These are phyloP conservation scores for Agrocybe praecox DNA, from an alignment of 768 basidiomycete species.

Conservation along the genomic window DNA sequence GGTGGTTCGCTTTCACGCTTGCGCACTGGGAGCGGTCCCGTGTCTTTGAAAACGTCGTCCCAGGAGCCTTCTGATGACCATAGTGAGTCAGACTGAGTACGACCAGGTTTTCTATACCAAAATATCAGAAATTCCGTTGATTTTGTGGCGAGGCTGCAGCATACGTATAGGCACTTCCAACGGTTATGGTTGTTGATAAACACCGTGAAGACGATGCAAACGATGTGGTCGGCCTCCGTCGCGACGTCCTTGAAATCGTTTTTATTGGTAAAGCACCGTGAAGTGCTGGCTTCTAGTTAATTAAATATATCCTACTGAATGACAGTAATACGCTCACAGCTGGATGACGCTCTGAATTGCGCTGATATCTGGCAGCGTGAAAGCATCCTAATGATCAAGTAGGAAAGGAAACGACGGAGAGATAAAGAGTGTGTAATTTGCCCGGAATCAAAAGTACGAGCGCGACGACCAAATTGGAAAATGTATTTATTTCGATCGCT, in stretches of 20 bases:
- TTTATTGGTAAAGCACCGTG: not conserved
- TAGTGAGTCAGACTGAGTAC: not conserved
- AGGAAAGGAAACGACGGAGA: not conserved
- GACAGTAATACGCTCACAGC: not conserved
- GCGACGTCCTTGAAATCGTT: not conserved
- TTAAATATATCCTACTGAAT: not conserved
- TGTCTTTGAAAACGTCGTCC: constrained; percentile 5
- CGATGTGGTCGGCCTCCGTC: not conserved
- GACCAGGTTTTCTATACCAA: not conserved
- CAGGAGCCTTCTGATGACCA: not conserved
- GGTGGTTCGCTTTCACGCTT: constrained; percentile 2
- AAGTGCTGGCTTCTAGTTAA: not conserved
- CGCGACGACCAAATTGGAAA: not conserved
- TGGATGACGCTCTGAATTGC: not conserved
- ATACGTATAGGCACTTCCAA: not conserved
- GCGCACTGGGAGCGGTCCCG: not conserved
- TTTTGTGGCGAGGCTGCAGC: not conserved
- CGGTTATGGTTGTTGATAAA: not conserved
- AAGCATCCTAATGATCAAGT: not conserved
- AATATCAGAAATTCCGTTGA: not conserved
- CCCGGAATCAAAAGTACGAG: not conserved
- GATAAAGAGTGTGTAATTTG: not conserved
- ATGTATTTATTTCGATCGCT: not conserved
- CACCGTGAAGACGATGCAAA: not conserved
- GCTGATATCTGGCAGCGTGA: not conserved